Conservation (phyloP, 2,329 filamentous ascomycete genomes). For the Hysterium pulicare region DNA sequence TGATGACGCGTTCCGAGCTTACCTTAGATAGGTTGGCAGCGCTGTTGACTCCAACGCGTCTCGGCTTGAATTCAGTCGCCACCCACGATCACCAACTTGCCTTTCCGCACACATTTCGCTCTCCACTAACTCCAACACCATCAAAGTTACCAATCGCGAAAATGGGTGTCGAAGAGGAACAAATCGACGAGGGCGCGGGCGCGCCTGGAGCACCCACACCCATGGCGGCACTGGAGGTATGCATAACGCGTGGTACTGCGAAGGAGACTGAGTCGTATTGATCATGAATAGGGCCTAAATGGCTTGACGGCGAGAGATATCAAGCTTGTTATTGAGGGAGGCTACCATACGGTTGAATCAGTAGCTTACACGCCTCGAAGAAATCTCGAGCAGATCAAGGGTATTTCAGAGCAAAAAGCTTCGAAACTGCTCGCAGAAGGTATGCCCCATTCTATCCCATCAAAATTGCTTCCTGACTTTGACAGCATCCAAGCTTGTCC, state of each 20-base stretch:
- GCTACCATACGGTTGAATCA: slow-evolving; percentile 92
- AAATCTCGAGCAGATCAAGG: slow-evolving; percentile 89
- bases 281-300: slow-evolving; percentile 66
- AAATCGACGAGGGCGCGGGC: slow-evolving; percentile 72
- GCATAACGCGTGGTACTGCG: slow-evolving; percentile 16
- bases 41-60: too few relatives aligned
- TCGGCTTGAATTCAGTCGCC: too few relatives aligned
- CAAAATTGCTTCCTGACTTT: slow-evolving; percentile 3
- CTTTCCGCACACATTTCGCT: too few relatives aligned
- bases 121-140: too few relatives aligned
- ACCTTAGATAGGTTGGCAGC: too few relatives aligned
- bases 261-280: slow-evolving; percentile 7
- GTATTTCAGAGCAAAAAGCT: slow-evolving; percentile 95
- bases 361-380: slow-evolving; percentile 72
- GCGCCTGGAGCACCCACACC: slow-evolving; percentile 94
- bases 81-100: too few relatives aligned
- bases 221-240: slow-evolving; percentile 78
- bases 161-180: slow-evolving; percentile 54
- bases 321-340: slow-evolving; percentile 85
- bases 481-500: slow-evolving; percentile 87
- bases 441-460: slow-evolving; percentile 38
- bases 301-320: slow-evolving; percentile 95
- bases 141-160: slow-evolving; percentile 5
- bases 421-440: slow-evolving; percentile 87
- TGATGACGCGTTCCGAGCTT: too few relatives aligned